Evolutionary conservation across 306 rosid species (phyloP), one percentile per base, ranked within the genome.

Genomic region (Quercus ilex): DNA sequence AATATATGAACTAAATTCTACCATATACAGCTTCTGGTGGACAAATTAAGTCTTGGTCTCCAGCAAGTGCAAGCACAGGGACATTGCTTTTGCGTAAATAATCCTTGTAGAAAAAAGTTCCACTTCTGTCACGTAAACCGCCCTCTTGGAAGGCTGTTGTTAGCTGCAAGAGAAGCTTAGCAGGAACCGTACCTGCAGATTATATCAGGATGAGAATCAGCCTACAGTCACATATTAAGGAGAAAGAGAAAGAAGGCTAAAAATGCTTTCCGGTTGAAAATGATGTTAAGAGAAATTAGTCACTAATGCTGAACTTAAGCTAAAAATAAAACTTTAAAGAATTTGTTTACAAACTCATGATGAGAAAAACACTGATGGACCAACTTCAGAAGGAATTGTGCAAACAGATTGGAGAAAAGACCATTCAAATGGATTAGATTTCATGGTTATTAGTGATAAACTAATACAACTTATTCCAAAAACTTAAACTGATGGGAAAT

Each of bases 11-110:
- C 72, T 79, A 56, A 57, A 58, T 74, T 77, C 51, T 90, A 94
- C 98, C 98, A 3, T 92, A 90, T 69, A 92, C 93, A 55, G 98
- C 98, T 83, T 94, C 98, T 17, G 96, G 95, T 52, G 98, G 97
- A 78, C 98, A 94, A 62, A 92, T 86, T 41, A 83, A 80, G 86
- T 94, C 98, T 56, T 81, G 88, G 79, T 94, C 98, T 81, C 98
- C 98, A 1, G 95, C 98, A 65, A 94, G 76, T 7, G 97, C 97
- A 58, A 94, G 84, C 46, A 94, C 73, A 46, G 97, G 98, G 71
- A 94, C 87, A 53, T 83, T 85, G 86, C 83, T 88, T 85, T 87
- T 83, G 81, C 31, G 56, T 41, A 94, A 81, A 86, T 94, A 88
- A 35, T 91, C 91, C 87, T 90, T 91, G 89, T 91, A 94, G 38